Conservation (phyloP, 768 basidiomycete species). For the Russula griseocarnosa region DNA sequence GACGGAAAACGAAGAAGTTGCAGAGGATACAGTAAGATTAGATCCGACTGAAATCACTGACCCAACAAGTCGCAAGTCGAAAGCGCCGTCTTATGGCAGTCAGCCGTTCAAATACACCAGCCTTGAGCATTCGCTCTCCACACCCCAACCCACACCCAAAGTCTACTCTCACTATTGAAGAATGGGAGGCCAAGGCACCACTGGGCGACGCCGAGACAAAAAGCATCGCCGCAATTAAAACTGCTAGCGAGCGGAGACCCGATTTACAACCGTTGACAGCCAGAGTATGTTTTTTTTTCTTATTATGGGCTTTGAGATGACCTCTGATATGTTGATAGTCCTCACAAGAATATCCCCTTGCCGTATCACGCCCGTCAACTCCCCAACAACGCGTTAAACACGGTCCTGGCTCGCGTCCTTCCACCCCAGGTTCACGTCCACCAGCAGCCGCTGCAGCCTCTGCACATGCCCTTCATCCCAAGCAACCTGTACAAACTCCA, state of each 20-base stretch:
- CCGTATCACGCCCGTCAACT: slow-evolving; percentile 47
- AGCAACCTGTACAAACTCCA: slow-evolving; percentile 77
- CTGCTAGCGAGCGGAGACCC: slow-evolving; percentile 54
- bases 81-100: slow-evolving; percentile 19
- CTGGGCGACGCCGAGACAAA: slow-evolving; percentile 62
- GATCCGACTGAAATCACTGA: not conserved
- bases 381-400: slow-evolving; percentile 34
- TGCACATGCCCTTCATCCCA: slow-evolving; percentile 63
- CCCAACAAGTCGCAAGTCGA: not conserved
- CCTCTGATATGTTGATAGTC: slow-evolving; percentile 36
- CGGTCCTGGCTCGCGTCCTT: slow-evolving; percentile 32
- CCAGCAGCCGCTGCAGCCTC: slow-evolving; percentile 12
- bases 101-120: slow-evolving; percentile 28
- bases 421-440: slow-evolving; percentile 29
- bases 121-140: slow-evolving; percentile 28
- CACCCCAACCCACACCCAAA: slow-evolving; percentile 44
- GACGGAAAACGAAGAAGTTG: slow-evolving; percentile 45
- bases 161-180: slow-evolving; percentile 64
- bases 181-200: slow-evolving; percentile 87
- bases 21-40: not conserved
- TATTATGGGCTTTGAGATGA: not conserved
- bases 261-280: slow-evolving; percentile 46
- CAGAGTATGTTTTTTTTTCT: slow-evolving; percentile 51
- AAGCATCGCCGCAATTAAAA: slow-evolving; percentile 61
- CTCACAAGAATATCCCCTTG: slow-evolving; percentile 39